phyloP scores from a whole-genome alignment of 2,329 filamentous ascomycete species.

The Alternaria infectoria region DNA sequence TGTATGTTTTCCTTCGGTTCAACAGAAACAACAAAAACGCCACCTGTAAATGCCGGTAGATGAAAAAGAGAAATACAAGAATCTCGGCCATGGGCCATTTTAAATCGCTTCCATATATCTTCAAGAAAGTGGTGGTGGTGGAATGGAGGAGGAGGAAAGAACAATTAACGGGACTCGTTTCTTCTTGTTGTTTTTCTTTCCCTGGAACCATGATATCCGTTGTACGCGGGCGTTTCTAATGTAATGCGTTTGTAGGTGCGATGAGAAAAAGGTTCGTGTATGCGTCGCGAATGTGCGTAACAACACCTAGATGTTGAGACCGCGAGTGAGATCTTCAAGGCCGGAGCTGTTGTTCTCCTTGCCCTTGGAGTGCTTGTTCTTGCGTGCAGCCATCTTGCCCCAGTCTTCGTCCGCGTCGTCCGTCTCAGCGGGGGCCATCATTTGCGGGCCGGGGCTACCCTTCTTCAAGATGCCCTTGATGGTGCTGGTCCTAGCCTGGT shows the following conservation, averaged over 20 bases:
- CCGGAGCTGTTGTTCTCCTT: conserved; percentile 24
- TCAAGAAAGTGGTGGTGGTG: neutral
- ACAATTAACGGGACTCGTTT: neutral
- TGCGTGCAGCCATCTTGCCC: conserved; percentile 39
- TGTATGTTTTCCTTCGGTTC: conserved; percentile 11
- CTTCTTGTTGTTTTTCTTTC: conserved; percentile 1
- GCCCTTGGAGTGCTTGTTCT: conserved; percentile 32
- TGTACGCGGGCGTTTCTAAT: conserved; percentile 1
- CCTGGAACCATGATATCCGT: conserved; percentile 10
- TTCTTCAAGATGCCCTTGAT: conserved; percentile 47
- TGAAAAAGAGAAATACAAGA: neutral
- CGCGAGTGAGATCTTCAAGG: conserved; percentile 35
- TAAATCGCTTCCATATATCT: conserved; percentile 18
- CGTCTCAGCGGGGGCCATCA: conserved; percentile 25
- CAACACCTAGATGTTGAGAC: conserved; percentile 28
- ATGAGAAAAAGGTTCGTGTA: neutral
- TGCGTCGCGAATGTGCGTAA: conserved; percentile 6
- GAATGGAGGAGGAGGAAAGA: neutral
- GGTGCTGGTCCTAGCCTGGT: conserved; percentile 16
- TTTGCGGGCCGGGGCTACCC: conserved; percentile 13
- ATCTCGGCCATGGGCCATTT: conserved; percentile 1
- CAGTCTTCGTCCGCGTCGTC: conserved; percentile 45
- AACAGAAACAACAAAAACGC: conserved; percentile 4
- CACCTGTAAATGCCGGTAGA: conserved; percentile 9
- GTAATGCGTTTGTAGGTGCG: conserved; percentile 7